Evolutionary conservation across 805 yeast genomes (phyloP).

Genomic region (Teunomyces aglyptinius): DNA sequence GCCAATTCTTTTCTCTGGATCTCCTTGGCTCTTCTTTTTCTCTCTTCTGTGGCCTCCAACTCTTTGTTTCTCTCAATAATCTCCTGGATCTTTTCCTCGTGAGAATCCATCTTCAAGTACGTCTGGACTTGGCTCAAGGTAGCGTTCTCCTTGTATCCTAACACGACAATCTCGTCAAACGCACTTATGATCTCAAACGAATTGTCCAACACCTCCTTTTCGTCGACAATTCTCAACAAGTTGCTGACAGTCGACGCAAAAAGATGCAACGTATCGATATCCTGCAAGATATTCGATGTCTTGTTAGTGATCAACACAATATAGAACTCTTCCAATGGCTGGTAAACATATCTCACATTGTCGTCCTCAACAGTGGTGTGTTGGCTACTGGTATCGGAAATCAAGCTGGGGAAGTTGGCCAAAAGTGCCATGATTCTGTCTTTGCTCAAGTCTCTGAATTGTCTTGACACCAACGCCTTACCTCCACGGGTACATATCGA

Average conservation of each 20-base stretch:
- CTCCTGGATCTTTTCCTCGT: slow-evolving; percentile 97
- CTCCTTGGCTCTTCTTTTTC: slow-evolving; percentile 92
- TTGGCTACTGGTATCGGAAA: slow-evolving; percentile 67
- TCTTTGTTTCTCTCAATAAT: slow-evolving; percentile 96
- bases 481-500: slow-evolving; percentile 93
- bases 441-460: slow-evolving; percentile 78
- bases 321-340: slow-evolving; percentile 91
- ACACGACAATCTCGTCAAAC: slow-evolving; percentile 86
- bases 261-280: slow-evolving; percentile 85
- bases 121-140: slow-evolving; percentile 79
- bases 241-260: slow-evolving; percentile 81
- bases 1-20: slow-evolving; percentile 78
- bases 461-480: slow-evolving; percentile 87
- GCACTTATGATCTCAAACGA: slow-evolving; percentile 90
- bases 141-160: slow-evolving; percentile 89
- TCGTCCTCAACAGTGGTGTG: slow-evolving; percentile 95
- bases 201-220: slow-evolving; percentile 74
- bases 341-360: slow-evolving; percentile 88
- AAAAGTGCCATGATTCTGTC: slow-evolving; percentile 84
- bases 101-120: slow-evolving; percentile 95
- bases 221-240: slow-evolving; percentile 69
- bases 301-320: slow-evolving; percentile 88
- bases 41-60: slow-evolving; percentile 93
- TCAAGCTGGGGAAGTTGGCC: slow-evolving; percentile 79
- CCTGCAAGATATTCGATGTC: slow-evolving; percentile 89